A percentile compares a stretch with the other conserved stretches of the same genome.
phyloP scores from a whole-genome alignment of 768 basidiomycete species.

The Leccinum obscurum region DNA sequence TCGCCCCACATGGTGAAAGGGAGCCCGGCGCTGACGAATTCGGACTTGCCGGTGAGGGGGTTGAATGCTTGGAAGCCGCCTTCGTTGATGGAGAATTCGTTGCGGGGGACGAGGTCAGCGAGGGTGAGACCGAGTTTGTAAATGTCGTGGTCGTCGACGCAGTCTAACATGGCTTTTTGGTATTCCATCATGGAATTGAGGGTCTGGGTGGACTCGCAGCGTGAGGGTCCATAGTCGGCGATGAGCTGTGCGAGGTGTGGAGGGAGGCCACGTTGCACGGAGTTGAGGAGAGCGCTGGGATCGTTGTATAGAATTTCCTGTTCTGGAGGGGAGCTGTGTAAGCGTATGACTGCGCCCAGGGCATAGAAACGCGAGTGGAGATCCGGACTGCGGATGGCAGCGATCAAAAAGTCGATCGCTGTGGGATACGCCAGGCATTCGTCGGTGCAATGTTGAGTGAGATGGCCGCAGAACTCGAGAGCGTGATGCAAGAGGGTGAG shows the following conservation, averaged over 20 bases:
- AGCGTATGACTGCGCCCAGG: conserved; percentile 52
- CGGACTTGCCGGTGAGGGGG: conserved; percentile 41
- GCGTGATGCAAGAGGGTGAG: conserved; percentile 52
- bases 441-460: conserved; percentile 45
- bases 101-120: conserved; percentile 49
- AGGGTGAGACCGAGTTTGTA: conserved; percentile 51
- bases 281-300: conserved; percentile 45
- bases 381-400: conserved; percentile 55
- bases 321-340: conserved; percentile 46
- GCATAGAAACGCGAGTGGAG: conserved; percentile 52
- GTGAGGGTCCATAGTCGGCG: conserved; percentile 46
- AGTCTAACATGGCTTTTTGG: conserved; percentile 54
- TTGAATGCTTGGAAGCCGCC: conserved; percentile 52
- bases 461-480: conserved; percentile 44
- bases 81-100: conserved; percentile 63
- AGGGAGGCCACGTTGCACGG: conserved; percentile 45
- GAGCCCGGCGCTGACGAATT: conserved; percentile 47
- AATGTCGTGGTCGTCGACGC: conserved; percentile 48
- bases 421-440: conserved; percentile 46
- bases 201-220: conserved; percentile 49
- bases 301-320: conserved; percentile 48
- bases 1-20: conserved; percentile 63
- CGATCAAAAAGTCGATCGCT: conserved; percentile 52
- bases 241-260: conserved; percentile 46
- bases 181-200: conserved; percentile 43